Evolutionary conservation across 768 basidiomycete species (phyloP).

Genomic region (Rhizopogon roseolus): DNA sequence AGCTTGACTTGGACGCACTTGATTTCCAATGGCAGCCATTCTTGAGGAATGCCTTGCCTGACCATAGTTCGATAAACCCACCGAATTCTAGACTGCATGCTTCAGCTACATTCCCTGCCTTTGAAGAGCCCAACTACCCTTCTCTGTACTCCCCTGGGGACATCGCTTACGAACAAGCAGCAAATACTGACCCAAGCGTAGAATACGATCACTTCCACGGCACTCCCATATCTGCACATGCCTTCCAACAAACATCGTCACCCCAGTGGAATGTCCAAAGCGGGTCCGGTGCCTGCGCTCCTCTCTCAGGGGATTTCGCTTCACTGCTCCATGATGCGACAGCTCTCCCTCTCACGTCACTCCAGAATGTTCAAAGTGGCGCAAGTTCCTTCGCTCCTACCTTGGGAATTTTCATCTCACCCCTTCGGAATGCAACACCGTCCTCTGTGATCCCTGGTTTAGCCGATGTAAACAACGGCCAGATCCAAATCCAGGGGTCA

Average conservation of each 20-base stretch:
- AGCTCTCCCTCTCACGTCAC: neutral
- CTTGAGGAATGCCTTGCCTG: conserved; percentile 14
- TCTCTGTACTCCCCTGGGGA: neutral
- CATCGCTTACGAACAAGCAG: neutral
- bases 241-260: neutral
- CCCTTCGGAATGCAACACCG: conserved; percentile 12
- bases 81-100: neutral
- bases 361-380: neutral
- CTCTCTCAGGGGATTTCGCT: conserved; percentile 18
- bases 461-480: neutral
- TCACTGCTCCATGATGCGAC: conserved; percentile 22
- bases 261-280: neutral
- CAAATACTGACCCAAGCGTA: neutral
- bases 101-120: neutral
- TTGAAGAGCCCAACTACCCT: neutral
- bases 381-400: conserved; percentile 14
- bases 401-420: conserved; percentile 24
- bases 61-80: neutral
- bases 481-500: neutral
- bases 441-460: neutral
- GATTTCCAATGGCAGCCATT: conserved; percentile 60
- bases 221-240: neutral
- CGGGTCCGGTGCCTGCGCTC: conserved; percentile 9
- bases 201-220: neutral
- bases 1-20: conserved; percentile 35